A percentile compares a stretch with the other conserved stretches of the same genome.
Evolutionary conservation across 2,329 filamentous ascomycete genomes (phyloP).

Genomic region (Paracoccidioides brasiliensis): DNA sequence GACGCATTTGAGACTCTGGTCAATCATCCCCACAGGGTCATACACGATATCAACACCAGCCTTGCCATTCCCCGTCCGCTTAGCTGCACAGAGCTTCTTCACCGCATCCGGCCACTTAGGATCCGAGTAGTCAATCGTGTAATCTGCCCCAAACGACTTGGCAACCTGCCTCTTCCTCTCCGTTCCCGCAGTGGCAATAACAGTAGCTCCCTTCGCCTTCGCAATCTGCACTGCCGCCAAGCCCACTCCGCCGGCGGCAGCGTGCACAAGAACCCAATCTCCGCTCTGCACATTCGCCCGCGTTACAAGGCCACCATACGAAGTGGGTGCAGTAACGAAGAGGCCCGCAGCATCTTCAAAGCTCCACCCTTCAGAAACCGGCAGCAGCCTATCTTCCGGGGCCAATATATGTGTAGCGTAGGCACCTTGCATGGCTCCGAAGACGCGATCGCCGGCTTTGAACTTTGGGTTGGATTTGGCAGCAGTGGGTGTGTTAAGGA

Average conservation of each 20-base stretch:
- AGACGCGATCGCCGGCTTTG: constrained; percentile 68
- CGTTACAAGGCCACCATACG: constrained; percentile 69
- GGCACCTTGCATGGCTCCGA: constrained; percentile 73
- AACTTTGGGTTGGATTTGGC: constrained; percentile 44
- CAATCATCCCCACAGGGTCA: constrained; percentile 84
- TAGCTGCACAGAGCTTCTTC: constrained; percentile 46
- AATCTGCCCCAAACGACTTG: constrained; percentile 68
- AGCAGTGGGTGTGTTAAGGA: constrained; percentile 52
- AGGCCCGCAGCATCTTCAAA: constrained; percentile 76
- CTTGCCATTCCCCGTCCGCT: constrained; percentile 50
- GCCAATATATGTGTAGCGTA: constrained; percentile 67
- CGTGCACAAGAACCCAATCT: constrained; percentile 81
- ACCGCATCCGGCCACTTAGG: constrained; percentile 56
- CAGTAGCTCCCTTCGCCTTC: constrained; percentile 79
- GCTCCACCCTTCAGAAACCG: constrained; percentile 68
- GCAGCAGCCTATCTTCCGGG: constrained; percentile 52
- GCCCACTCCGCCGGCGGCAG: constrained; percentile 83
- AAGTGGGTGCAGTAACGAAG: constrained; percentile 85
- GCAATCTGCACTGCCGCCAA: constrained; percentile 86
- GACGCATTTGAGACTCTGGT: constrained; percentile 76
- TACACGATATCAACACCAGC: constrained; percentile 81
- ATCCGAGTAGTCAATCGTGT: constrained; percentile 66
- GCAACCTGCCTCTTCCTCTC: constrained; percentile 69
- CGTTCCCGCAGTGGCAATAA: constrained; percentile 84
- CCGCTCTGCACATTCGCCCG: constrained; percentile 65